Conservation (phyloP, 1,284 basidiomycete genomes). For the Peniophora sp. region DNA sequence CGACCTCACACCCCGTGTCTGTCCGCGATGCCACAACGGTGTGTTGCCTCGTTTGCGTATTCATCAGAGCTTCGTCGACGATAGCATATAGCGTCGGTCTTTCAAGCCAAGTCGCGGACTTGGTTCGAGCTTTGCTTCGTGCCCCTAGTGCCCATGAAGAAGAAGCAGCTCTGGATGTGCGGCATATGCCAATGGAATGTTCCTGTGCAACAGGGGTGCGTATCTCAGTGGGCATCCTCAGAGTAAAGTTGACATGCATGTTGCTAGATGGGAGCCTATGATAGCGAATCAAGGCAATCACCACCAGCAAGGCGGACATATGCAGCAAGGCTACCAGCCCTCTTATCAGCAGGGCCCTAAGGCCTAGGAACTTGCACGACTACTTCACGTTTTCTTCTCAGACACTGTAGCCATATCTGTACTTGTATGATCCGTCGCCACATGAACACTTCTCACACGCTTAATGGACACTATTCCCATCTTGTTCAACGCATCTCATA, state of each 20-base stretch:
- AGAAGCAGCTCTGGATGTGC: slow-evolving; percentile 42
- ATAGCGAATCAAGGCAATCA: slow-evolving; percentile 12
- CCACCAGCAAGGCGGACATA: slow-evolving; percentile 3
- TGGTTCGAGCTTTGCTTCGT: slow-evolving; percentile 50
- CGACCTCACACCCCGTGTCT: slow-evolving; percentile 32
- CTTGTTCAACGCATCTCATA: too few relatives aligned
- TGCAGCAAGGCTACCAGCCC: slow-evolving; percentile 15
- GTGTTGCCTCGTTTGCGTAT: slow-evolving; percentile 4
- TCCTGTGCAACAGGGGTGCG: slow-evolving; percentile 36
- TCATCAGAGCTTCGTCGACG: neutral
- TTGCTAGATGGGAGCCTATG: slow-evolving; percentile 36
- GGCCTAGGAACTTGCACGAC: too few relatives aligned
- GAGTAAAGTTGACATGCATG: neutral
- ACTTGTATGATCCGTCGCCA: too few relatives aligned
- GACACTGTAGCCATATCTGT: too few relatives aligned
- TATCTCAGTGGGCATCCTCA: slow-evolving; percentile 2
- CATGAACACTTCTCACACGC: too few relatives aligned
- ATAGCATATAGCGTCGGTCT: slow-evolving; percentile 29
- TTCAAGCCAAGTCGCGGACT: slow-evolving; percentile 36
- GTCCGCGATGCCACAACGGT: slow-evolving; percentile 45
- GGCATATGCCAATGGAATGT: slow-evolving; percentile 42
- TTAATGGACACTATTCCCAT: too few relatives aligned
- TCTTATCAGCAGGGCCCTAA: slow-evolving; percentile 10
- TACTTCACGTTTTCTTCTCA: too few relatives aligned
- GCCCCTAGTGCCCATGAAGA: slow-evolving; percentile 38